Evolutionary conservation across 371 early-diverging fungal genomes (phyloP), one percentile per base, ranked within the genome.

Genomic region (Lichtheimia corymbifera): DNA sequence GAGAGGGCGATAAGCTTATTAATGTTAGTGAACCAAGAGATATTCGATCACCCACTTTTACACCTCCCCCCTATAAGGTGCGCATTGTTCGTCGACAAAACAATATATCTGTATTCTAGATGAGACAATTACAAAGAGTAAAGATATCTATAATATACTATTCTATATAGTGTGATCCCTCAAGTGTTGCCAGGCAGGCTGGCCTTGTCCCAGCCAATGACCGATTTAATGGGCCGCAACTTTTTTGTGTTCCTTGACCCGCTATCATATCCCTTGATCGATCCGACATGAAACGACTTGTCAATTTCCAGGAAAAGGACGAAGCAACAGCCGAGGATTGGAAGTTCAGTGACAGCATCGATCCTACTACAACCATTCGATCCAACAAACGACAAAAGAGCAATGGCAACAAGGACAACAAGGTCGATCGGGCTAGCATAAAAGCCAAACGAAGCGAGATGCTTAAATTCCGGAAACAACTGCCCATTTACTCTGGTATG

Each of bases 401-500:
- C 12, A 50, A 58, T 50, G 40, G 27, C n/a, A 12, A 15, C 9
- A 55, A 27, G 6, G 43, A 55, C 40, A 53, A 53, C 30, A 35
- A 18, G 18, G 14, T 24, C 20, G 55, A 56, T 56, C 59, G 59
- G 15, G 59, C 59, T 9, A 45, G 27, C 30, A 68, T 47, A 28
- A 66, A 53, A 59, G 59, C 70, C 54, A 72, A 72, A 56, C 71
- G 71, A 52, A 65, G 65, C 17, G 77, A 80, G 50, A 75, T 76
- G 75, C 57, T 71, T 1, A 65, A 66, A 15, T 80, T 80, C 53
- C 68, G 80, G 50, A 74, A 75, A 47, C 71, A 75, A 45, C 58
- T 80, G 14, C 80, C 80, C 17, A 77, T 80, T 62, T 75, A 74
- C 45, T 66, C 75, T 9, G 80, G 80, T 80, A 73, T 2, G n/a